Evolutionary conservation across 768 basidiomycete species (phyloP), one percentile per base, ranked within the genome.

Genomic region (Phylloporus arenicola): DNA sequence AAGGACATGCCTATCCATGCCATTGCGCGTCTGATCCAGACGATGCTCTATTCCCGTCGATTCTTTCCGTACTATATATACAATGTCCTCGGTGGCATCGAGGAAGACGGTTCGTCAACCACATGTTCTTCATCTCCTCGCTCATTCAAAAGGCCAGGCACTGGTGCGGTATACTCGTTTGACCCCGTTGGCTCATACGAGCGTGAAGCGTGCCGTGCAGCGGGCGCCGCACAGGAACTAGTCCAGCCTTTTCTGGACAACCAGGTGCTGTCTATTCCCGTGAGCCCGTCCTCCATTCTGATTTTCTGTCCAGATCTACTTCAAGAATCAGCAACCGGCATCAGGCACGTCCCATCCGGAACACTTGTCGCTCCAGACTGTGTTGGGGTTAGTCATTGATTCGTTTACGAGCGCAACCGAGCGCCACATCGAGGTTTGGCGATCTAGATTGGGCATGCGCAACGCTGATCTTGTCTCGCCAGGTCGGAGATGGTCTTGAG

Each of bases 11-110:
- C 92, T n/a, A 78, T 99, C 33, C 86, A 87, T 55, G 85, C 93
- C 22, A 96, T 99, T 64, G 96, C 96, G n/a, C 83, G 96, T 51
- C 78, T 99, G 61, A 94, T 99, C 50, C 95, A 98, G 69, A 96
- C 94, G 16, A 95, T 98, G 91, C 80, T 99, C 24, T 99, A 99
- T 68, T 87, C 80, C 35, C 86, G 88, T 56, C 85, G 95, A 46
- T 95, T 96, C 76, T 99, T 99, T 82, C 96, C 96, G 1, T 98
- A 88, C 78, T 99, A 95, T 70, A 88, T 95, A 29, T 94, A 91
- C 76, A 94, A 94, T 70, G 92, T 97, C 64, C 83, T 97, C 30
- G 91, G 92, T 45, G 93, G 93, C 39, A 91, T 96, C 55, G 93
- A 97, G 68, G 93, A 93, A 64, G 93, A 96, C 65, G 93, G 93